These are phyloP conservation scores for Alnus rubra DNA, from an alignment of 306 rosid species.

Conservation along the genomic window DNA sequence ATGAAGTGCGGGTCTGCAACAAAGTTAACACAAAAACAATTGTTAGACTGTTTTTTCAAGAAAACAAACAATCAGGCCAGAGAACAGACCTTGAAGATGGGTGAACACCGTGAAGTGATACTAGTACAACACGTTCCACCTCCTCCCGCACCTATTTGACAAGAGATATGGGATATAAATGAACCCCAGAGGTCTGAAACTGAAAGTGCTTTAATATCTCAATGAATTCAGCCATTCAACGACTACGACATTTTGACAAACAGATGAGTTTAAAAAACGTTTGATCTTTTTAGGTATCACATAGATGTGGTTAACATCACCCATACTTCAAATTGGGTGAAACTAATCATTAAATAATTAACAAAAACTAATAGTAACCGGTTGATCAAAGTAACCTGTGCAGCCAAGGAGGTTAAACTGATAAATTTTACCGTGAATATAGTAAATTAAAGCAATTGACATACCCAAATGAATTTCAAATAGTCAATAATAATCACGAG, in stretches of 20 bases:
- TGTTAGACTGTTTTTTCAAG: background rate
- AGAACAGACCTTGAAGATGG: slow-evolving; percentile 48
- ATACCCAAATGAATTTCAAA: no score
- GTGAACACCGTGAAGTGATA: background rate
- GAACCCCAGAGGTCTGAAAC: background rate
- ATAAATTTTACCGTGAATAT: no score
- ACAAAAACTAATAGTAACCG: background rate
- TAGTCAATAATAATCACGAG: no score
- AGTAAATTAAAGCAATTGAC: no score
- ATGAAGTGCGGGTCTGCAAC: slow-evolving; percentile 36
- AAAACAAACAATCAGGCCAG: background rate
- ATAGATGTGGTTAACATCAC: background rate
- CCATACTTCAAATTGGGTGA: no score
- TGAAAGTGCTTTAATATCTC: slow-evolving; percentile 1
- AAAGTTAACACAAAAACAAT: background rate
- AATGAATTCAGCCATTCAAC: background rate
- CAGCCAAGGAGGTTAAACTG: background rate
- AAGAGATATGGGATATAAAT: slow-evolving; percentile 7
- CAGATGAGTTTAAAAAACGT: background rate
- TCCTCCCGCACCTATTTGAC: slow-evolving; percentile 52
- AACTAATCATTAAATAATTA: background rate
- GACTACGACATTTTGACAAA: background rate
- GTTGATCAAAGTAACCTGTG: background rate
- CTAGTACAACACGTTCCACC: slow-evolving; percentile 30
- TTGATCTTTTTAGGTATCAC: background rate